A percentile compares a stretch with the other conserved stretches of the same genome.
Conservation (phyloP, 1,284 basidiomycete genomes). For the Sporisorium exsertum region DNA sequence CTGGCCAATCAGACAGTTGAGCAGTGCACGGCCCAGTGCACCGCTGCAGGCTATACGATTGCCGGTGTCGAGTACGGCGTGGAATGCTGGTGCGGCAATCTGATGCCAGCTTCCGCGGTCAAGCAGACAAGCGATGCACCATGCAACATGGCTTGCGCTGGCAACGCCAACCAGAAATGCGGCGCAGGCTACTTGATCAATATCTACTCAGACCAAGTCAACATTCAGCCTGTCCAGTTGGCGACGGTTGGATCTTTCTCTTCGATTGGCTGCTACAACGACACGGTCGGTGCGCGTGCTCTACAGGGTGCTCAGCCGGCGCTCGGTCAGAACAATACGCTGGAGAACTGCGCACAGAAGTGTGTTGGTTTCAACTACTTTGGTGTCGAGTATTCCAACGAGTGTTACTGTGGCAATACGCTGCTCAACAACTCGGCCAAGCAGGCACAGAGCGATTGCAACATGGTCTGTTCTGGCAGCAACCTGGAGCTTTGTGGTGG, state of each 20-base stretch:
- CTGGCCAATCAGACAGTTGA: slow-evolving; percentile 70
- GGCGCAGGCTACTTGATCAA: slow-evolving; percentile 78
- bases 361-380: no score
- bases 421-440: slow-evolving; percentile 72
- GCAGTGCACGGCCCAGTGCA: slow-evolving; percentile 72
- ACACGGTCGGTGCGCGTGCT: no score
- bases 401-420: slow-evolving; percentile 66
- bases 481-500: background rate
- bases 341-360: no score
- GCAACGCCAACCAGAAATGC: slow-evolving; percentile 76
- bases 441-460: background rate
- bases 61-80: slow-evolving; percentile 73
- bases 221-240: no score
- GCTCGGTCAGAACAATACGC: no score
- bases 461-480: background rate
- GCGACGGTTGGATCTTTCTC: no score
- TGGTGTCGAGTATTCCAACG: background rate
- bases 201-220: slow-evolving; percentile 71
- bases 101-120: slow-evolving; percentile 73
- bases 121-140: slow-evolving; percentile 69
- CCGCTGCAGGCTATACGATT: slow-evolving; percentile 71
- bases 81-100: slow-evolving; percentile 75
- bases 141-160: slow-evolving; percentile 78
- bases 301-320: no score
- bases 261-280: no score